A percentile compares a stretch with the other conserved stretches of the same genome.
Conservation (phyloP, 2,329 filamentous ascomycete genomes). For the Monascus ruber region DNA sequence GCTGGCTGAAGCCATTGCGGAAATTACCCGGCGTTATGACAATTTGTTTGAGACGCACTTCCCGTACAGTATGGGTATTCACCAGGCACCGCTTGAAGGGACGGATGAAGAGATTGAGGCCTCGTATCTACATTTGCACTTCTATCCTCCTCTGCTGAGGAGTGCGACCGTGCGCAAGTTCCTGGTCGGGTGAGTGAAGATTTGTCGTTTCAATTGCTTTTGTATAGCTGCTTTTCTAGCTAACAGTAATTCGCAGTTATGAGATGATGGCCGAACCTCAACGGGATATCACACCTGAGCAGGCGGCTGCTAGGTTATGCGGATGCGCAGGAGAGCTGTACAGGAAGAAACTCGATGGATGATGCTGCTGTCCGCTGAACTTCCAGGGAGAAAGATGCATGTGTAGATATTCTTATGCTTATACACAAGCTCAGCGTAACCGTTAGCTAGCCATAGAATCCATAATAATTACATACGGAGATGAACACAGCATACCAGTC, state of each 20-base stretch:
- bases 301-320: conserved; percentile 69
- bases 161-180: conserved; percentile 95
- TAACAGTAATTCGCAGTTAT: conserved; percentile 40
- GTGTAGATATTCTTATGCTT: too few relatives aligned
- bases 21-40: conserved; percentile 85
- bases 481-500: conserved; percentile 3
- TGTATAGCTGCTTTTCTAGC: background rate
- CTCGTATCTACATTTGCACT: conserved; percentile 92
- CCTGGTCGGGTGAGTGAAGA: conserved; percentile 56
- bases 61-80: conserved; percentile 92
- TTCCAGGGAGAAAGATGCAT: too few relatives aligned
- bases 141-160: conserved; percentile 85
- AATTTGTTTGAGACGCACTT: conserved; percentile 96
- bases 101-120: conserved; percentile 72
- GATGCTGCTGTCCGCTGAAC: too few relatives aligned
- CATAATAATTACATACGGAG: background rate
- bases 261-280: conserved; percentile 97
- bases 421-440: too few relatives aligned
- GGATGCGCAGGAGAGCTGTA: conserved; percentile 74
- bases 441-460: too few relatives aligned
- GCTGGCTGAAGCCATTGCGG: conserved; percentile 74
- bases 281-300: conserved; percentile 93
- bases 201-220: conserved; percentile 1
- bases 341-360: conserved; percentile 47
- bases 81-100: conserved; percentile 82